Conservation (phyloP, 1,284 basidiomycete species). For the Trametes versicolor region DNA sequence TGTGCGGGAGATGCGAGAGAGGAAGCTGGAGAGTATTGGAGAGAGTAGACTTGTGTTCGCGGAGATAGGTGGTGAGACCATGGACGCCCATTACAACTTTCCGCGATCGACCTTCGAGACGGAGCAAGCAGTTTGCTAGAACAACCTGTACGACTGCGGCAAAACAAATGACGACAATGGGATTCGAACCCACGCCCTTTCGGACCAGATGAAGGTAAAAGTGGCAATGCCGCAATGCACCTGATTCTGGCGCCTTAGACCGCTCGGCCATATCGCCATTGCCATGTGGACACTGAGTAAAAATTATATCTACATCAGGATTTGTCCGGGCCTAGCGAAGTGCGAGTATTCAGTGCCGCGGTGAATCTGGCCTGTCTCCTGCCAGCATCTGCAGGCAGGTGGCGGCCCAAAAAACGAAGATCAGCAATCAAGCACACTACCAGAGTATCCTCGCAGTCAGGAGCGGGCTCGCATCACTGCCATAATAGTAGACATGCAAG, state of each 20-base stretch:
- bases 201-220: conserved; percentile 41
- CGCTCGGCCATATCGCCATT: conserved; percentile 37
- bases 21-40: conserved; percentile 59
- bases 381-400: no score
- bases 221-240: neutral
- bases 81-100: conserved; percentile 76
- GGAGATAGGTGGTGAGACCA: conserved; percentile 82
- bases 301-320: no score
- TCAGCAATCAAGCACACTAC: no score
- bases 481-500: no score
- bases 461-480: no score
- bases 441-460: no score
- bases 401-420: no score
- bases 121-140: neutral
- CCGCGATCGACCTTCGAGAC: neutral
- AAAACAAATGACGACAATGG: conserved; percentile 45
- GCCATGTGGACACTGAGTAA: no score
- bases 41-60: conserved; percentile 73
- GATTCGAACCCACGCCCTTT: conserved; percentile 56
- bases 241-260: conserved; percentile 39
- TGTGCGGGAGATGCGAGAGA: conserved; percentile 46
- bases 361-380: no score
- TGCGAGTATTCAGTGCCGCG: no score
- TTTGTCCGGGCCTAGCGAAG: no score
- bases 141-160: neutral